Evolutionary conservation across 75 land plant species (phyloP).

Genomic region (Pinus tabuliformis): DNA sequence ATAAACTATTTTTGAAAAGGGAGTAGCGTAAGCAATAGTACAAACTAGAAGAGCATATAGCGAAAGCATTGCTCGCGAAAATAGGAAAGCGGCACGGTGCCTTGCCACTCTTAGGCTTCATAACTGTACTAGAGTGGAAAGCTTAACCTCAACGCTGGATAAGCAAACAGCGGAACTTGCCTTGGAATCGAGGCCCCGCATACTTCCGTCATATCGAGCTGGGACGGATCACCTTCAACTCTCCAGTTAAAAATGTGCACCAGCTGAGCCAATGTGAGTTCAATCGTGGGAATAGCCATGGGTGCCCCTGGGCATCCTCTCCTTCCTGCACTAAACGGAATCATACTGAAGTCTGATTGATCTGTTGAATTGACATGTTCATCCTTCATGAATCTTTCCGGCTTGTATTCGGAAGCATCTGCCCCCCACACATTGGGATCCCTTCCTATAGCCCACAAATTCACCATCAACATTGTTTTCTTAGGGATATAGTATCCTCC

Average conservation of each 20-base stretch:
- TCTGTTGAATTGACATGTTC: neutral
- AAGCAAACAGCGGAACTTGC: too few species aligned
- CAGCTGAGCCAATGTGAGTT: conserved; percentile 15
- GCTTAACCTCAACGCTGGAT: too few species aligned
- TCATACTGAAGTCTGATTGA: conserved; percentile 13
- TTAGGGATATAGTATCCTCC: neutral
- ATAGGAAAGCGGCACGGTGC: too few species aligned
- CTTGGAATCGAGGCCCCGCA: too few species aligned
- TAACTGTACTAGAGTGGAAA: too few species aligned
- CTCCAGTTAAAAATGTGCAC: conserved; percentile 17
- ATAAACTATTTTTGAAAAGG: too few species aligned
- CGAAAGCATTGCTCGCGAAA: too few species aligned
- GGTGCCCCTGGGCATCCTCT: conserved; percentile 21
- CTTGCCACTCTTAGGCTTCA: too few species aligned
- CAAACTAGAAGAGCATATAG: too few species aligned
- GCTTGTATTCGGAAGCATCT: neutral
- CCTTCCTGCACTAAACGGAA: conserved; percentile 26
- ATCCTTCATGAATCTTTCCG: neutral
- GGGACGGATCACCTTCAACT: too few species aligned
- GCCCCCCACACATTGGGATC: neutral
- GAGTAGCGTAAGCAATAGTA: too few species aligned
- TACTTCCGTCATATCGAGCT: too few species aligned
- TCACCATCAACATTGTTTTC: conserved; percentile 11
- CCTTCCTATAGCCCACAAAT: conserved; percentile 10
- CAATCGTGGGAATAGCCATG: conserved; percentile 2